These are phyloP conservation scores for Annulohypoxylon stygium DNA, from an alignment of 495 filamentous ascomycete species.

Conservation along the genomic window DNA sequence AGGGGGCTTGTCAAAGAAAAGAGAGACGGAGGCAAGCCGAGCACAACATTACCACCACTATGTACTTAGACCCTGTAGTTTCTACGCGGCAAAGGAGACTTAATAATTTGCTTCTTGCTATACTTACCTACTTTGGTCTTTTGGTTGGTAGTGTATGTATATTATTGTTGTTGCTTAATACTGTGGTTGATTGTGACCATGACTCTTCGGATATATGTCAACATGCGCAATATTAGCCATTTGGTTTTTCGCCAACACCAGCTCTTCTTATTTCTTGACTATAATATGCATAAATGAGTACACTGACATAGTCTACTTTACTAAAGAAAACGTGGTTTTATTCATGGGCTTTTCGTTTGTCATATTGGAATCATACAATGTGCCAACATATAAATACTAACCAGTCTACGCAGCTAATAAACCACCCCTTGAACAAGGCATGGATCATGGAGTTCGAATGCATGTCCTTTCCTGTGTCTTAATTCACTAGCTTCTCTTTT, in stretches of 20 bases:
- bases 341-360: background rate
- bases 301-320: background rate
- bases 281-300: background rate
- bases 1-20: conserved; percentile 4
- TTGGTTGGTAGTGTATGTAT: background rate
- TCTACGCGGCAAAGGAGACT: conserved; percentile 26
- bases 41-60: conserved; percentile 22
- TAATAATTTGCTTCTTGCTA: conserved; percentile 39
- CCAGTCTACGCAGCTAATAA: no score
- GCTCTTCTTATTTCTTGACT: background rate
- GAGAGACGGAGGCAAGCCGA: background rate
- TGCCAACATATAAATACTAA: background rate
- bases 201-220: background rate
- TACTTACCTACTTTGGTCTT: background rate
- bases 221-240: background rate
- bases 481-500: no score
- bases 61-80: conserved; percentile 29
- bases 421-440: no score
- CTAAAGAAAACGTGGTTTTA: background rate
- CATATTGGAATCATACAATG: background rate
- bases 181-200: background rate
- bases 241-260: background rate
- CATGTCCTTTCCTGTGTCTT: no score
- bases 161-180: background rate
- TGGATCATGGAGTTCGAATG: no score